A percentile compares a stretch with the other conserved stretches of the same genome.
Conservation (phyloP, 2,329 filamentous ascomycete species). For the Sclerotiophoma versabilis region DNA sequence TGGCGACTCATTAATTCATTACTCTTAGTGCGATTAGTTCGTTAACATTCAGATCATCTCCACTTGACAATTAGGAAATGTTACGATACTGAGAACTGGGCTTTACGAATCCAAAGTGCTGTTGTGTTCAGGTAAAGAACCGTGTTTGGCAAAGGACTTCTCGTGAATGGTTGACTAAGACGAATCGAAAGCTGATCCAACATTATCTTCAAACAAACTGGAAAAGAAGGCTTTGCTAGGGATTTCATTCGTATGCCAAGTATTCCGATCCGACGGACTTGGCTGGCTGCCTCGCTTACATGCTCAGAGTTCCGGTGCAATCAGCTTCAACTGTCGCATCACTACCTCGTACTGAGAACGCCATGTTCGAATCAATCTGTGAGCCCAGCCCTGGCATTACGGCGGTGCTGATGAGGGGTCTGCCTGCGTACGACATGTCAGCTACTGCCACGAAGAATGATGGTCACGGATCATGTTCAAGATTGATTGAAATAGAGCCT, state of each 20-base stretch:
- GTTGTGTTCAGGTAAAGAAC: too few relatives aligned
- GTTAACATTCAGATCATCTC: too few relatives aligned
- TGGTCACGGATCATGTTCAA: not conserved
- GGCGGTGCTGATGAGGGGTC: not conserved
- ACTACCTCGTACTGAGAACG: not conserved
- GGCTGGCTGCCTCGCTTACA: slow-evolving; percentile 6
- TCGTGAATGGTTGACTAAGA: too few relatives aligned
- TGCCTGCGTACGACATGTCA: not conserved
- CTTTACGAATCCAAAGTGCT: too few relatives aligned
- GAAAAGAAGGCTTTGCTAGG: too few relatives aligned
- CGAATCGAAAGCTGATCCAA: too few relatives aligned
- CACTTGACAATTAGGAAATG: too few relatives aligned
- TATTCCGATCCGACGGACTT: not conserved
- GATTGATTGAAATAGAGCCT: not conserved
- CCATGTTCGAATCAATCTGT: not conserved
- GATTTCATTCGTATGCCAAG: not conserved
- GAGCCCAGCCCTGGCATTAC: not conserved
- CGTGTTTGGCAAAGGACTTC: too few relatives aligned
- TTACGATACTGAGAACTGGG: too few relatives aligned
- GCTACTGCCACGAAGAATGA: not conserved
- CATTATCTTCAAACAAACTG: too few relatives aligned
- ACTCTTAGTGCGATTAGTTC: too few relatives aligned
- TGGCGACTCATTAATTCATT: too few relatives aligned
- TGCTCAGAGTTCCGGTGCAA: not conserved
- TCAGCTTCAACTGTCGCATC: not conserved